A percentile compares a stretch with the other conserved stretches of the same genome.
Evolutionary conservation across 139 green algal species (phyloP).

Genomic region (Pseudopediastrum boryanum): DNA sequence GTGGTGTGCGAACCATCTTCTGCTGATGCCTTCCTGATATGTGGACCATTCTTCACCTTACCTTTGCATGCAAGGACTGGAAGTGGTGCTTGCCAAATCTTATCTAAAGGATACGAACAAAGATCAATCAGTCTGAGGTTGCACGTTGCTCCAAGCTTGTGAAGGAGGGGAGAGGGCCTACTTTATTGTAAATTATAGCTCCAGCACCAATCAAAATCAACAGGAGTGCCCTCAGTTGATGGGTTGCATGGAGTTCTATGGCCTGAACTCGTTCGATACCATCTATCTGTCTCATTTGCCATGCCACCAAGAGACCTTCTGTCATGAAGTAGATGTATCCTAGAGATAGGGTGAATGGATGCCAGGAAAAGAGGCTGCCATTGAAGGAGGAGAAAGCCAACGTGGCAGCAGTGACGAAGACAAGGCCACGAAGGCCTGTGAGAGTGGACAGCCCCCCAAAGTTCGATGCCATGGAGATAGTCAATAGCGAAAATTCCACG

Average conservation of each 20-base stretch:
- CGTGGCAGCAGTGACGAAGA: background rate
- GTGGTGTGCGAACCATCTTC: background rate
- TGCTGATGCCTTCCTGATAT: background rate
- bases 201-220: conserved; percentile 56
- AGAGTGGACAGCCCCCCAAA: background rate
- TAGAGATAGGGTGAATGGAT: conserved; percentile 51
- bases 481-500: background rate
- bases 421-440: background rate
- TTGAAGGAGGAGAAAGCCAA: background rate
- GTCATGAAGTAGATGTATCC: conserved; percentile 56
- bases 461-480: background rate
- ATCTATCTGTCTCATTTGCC: conserved; percentile 36
- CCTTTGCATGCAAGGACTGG: conserved; percentile 45
- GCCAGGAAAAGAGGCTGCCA: conserved; percentile 50
- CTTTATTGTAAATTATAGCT: conserved; percentile 69
- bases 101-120: too few species aligned
- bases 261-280: conserved; percentile 42
- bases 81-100: conserved; percentile 45
- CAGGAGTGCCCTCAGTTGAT: conserved; percentile 27
- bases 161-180: too few species aligned
- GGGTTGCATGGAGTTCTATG: conserved; percentile 43
- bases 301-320: conserved; percentile 37
- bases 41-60: background rate
- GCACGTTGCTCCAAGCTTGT: too few species aligned
- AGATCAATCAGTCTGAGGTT: too few species aligned